Conservation (phyloP, 352 stramenopile species). For the Pythium aristosporum region DNA sequence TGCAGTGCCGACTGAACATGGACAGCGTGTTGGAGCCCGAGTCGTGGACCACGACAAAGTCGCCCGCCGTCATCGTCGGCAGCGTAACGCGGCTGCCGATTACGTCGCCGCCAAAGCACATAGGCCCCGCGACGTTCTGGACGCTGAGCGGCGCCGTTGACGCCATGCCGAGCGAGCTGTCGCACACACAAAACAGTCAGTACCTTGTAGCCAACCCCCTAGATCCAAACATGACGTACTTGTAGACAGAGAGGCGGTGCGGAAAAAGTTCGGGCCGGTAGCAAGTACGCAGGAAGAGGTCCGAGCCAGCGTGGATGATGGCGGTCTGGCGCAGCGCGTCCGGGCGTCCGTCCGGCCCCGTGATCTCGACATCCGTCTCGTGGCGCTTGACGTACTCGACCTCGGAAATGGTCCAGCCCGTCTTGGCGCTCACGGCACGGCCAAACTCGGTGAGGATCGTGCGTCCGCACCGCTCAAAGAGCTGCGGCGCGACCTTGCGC, state of each 20-base stretch:
- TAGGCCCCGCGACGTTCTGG: conserved; percentile 87
- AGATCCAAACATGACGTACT: conserved; percentile 38
- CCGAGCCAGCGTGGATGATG: conserved; percentile 88
- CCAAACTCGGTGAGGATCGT: conserved; percentile 93
- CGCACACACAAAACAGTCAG: conserved; percentile 14
- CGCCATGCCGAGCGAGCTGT: conserved; percentile 42
- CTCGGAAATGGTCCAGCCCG: conserved; percentile 79
- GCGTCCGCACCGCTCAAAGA: conserved; percentile 78
- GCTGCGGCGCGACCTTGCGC: conserved; percentile 54
- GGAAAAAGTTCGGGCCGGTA: conserved; percentile 81
- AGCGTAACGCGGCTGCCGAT: conserved; percentile 61
- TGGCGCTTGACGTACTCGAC: conserved; percentile 91
- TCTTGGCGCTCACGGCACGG: conserved; percentile 83
- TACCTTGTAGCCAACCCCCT: not conserved
- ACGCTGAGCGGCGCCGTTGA: conserved; percentile 40
- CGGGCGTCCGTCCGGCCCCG: conserved; percentile 8
- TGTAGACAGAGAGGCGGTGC: conserved; percentile 83
- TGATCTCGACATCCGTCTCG: conserved; percentile 27
- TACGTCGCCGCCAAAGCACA: conserved; percentile 92
- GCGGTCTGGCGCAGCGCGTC: conserved; percentile 57
- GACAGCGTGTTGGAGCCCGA: conserved; percentile 87
- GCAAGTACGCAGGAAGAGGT: conserved; percentile 87
- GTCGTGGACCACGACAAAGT: conserved; percentile 89
- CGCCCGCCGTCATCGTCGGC: conserved; percentile 59
- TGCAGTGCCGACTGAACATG: conserved; percentile 89